These are phyloP conservation scores for Avena eriantha DNA, from an alignment of 176 grass and related monocot species.

Conservation along the genomic window DNA sequence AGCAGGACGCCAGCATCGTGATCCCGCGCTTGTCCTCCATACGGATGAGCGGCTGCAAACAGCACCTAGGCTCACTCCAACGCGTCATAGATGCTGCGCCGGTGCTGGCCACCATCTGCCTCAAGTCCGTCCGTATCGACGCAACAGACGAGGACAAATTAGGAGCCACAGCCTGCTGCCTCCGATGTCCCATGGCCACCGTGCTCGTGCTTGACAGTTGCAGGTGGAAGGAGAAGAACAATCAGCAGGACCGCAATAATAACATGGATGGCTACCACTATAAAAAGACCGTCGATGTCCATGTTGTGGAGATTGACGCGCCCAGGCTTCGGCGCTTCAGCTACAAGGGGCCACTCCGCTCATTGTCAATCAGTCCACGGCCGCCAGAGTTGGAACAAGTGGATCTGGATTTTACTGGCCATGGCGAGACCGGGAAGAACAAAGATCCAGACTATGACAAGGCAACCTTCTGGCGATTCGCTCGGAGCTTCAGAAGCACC, in stretches of 20 bases:
- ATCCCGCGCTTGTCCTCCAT: neutral
- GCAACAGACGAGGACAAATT: neutral
- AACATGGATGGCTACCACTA: too few species aligned
- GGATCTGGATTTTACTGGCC: neutral
- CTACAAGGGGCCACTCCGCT: neutral
- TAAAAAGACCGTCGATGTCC: neutral
- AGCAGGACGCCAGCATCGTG: neutral
- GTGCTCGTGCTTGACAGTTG: neutral
- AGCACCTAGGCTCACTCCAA: neutral
- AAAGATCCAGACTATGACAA: neutral
- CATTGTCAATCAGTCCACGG: neutral
- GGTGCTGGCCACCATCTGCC: neutral
- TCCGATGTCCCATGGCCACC: neutral
- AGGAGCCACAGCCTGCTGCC: neutral
- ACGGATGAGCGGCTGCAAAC: neutral
- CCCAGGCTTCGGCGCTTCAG: neutral
- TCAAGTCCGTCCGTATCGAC: neutral
- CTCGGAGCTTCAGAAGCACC: neutral
- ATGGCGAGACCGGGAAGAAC: neutral
- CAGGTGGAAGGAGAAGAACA: neutral
- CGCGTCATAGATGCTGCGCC: neutral
- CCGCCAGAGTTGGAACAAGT: neutral
- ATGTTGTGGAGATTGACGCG: neutral
- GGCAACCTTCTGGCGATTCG: neutral
- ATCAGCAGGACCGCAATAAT: too few species aligned